These are phyloP conservation scores for Fusarium sp. DNA, from an alignment of 2,329 filamentous ascomycete genomes.

Conservation along the genomic window DNA sequence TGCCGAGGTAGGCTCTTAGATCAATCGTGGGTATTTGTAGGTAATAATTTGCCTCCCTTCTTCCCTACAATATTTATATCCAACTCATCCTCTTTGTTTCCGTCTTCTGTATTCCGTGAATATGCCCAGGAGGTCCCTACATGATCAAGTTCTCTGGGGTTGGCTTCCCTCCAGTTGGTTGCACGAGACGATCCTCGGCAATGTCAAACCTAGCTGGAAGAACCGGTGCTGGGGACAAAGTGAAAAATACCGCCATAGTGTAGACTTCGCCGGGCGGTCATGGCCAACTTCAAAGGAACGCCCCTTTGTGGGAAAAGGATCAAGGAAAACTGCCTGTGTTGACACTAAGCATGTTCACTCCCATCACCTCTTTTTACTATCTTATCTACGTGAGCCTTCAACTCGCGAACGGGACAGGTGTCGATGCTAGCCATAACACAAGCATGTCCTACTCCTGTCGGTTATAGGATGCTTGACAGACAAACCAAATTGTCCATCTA, in stretches of 20 bases:
- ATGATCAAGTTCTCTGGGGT: no score
- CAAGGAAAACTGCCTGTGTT: not conserved
- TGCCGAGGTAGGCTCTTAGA: no score
- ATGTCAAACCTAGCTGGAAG: not conserved
- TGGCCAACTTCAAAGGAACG: not conserved
- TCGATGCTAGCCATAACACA: no score
- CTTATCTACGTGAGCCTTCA: not conserved
- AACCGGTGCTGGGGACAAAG: not conserved
- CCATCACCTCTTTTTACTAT: not conserved
- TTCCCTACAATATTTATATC: not conserved
- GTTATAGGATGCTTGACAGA: no score
- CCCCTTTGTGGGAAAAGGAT: not conserved
- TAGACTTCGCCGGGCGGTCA: not conserved
- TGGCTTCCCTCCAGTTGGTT: no score
- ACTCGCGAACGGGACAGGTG: no score
- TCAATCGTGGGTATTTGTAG: not conserved
- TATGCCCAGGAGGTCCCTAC: no score
- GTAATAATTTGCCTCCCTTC: not conserved
- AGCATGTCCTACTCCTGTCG: no score
- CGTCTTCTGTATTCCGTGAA: no score
- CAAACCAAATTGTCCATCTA: no score
- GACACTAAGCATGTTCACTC: not conserved
- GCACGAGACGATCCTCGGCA: not conserved
- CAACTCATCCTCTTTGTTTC: not conserved
- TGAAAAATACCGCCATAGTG: no score